phyloP scores from a whole-genome alignment of 2,329 filamentous ascomycete species.

The Tolypocladium amazonense region DNA sequence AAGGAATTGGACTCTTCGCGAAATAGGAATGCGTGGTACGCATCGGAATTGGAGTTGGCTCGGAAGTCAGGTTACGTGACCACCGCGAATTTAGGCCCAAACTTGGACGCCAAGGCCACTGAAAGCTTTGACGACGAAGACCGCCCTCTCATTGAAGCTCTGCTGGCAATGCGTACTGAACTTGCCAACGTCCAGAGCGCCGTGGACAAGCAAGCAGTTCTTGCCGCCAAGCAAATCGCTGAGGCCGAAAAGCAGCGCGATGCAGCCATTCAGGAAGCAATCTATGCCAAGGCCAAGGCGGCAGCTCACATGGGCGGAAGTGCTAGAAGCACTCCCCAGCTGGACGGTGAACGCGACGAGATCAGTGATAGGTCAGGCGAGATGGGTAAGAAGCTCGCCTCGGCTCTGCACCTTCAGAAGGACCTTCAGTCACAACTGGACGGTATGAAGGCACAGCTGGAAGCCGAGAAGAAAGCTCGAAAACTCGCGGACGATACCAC shows the following conservation, averaged over 20 bases:
- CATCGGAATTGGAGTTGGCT: constrained; percentile 85
- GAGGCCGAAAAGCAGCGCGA: constrained; percentile 93
- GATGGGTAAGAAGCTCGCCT: constrained; percentile 72
- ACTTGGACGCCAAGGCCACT: constrained; percentile 63
- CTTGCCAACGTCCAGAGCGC: constrained; percentile 81
- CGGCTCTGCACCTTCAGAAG: constrained; percentile 65
- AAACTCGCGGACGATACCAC: constrained; percentile 83
- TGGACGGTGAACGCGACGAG: constrained; percentile 50
- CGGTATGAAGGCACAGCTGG: constrained; percentile 56
- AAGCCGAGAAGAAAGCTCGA: constrained; percentile 70
- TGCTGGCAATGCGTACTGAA: constrained; percentile 84
- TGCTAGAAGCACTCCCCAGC: constrained; percentile 46
- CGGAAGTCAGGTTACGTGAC: constrained; percentile 80
- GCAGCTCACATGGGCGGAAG: constrained; percentile 65
- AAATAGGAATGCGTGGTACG: constrained; percentile 92
- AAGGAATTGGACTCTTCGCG: constrained; percentile 81
- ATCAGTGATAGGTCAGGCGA: constrained; percentile 49
- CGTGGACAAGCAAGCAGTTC: constrained; percentile 76
- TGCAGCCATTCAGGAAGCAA: constrained; percentile 85
- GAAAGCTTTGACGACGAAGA: constrained; percentile 89
- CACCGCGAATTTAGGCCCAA: constrained; percentile 57
- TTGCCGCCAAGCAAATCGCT: constrained; percentile 81
- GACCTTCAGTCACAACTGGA: constrained; percentile 74
- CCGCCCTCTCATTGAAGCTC: constrained; percentile 79
- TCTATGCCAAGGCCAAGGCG: constrained; percentile 87